Evolutionary conservation across 78 protist species (phyloP).

Genomic region (Kipferlia bialata): DNA sequence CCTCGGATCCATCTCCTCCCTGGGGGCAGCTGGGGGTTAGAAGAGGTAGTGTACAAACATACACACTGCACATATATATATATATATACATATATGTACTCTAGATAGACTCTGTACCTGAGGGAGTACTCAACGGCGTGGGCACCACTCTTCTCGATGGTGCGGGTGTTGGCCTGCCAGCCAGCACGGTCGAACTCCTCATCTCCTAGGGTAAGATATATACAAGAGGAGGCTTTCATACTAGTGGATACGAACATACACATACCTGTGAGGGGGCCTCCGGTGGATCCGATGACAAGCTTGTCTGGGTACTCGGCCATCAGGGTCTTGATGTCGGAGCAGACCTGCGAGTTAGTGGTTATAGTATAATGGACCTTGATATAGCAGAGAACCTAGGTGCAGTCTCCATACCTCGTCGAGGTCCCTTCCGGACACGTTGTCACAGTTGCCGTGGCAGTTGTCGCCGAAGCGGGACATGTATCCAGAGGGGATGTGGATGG

Average conservation of each 20-base stretch:
- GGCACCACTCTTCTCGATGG: slow-evolving; percentile 3
- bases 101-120: too few species aligned
- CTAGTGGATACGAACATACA: too few species aligned
- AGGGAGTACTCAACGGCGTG: slow-evolving; percentile 11
- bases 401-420: slow-evolving; percentile 5
- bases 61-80: too few species aligned
- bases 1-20: slow-evolving; percentile 17
- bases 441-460: slow-evolving; percentile 8
- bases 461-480: slow-evolving; percentile 3
- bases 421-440: slow-evolving; percentile 5
- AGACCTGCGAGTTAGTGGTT: too few species aligned
- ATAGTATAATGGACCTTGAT: too few species aligned
- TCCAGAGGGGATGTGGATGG: slow-evolving; percentile 15
- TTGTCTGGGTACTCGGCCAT: slow-evolving; percentile 2
- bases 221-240: too few species aligned
- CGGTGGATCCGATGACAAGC: slow-evolving; percentile 10
- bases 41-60: too few species aligned
- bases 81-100: too few species aligned
- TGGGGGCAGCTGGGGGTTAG: too few species aligned
- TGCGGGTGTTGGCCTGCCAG: slow-evolving; percentile 7
- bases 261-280: slow-evolving; percentile 23
- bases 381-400: too few species aligned
- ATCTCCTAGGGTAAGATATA: too few species aligned
- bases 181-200: not conserved
- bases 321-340: not conserved